Evolutionary conservation across 2,329 filamentous ascomycete genomes (phyloP).

Genomic region (Calonectria pauciramosa): DNA sequence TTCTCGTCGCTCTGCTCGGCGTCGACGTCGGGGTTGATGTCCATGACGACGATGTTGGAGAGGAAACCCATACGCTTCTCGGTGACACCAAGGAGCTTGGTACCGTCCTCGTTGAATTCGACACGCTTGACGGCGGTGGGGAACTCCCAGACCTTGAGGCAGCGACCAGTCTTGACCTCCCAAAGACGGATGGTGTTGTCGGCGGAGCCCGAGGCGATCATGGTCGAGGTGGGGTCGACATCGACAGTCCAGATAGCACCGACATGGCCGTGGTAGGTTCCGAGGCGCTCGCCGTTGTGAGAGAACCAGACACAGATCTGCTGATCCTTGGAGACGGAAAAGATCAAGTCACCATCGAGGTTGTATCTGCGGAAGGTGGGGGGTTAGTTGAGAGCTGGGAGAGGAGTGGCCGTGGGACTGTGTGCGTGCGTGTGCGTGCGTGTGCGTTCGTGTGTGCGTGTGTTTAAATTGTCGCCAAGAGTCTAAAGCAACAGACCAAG

Average conservation of each 20-base stretch:
- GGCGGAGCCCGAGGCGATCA: conserved; percentile 95
- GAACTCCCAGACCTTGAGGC: conserved; percentile 98
- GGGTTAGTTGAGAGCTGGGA: conserved; percentile 33
- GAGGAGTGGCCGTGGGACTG: conserved; percentile 11
- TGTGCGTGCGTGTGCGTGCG: neutral
- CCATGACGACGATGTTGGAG: conserved; percentile 92
- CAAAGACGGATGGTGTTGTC: conserved; percentile 98
- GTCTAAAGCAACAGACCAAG: neutral
- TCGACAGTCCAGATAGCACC: conserved; percentile 99
- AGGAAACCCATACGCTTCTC: conserved; percentile 99
- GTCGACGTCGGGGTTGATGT: conserved; percentile 86
- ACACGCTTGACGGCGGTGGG: conserved; percentile 97
- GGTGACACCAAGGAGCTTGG: conserved; percentile 90
- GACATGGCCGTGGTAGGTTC: conserved; percentile 96
- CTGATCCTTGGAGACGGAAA: conserved; percentile 96
- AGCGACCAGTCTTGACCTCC: conserved; percentile 93
- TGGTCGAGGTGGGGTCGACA: conserved; percentile 89
- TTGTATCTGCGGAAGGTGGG: conserved; percentile 74
- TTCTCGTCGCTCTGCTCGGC: conserved; percentile 89
- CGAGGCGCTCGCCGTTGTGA: conserved; percentile 97
- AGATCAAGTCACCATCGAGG: conserved; percentile 95
- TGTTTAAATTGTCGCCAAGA: neutral
- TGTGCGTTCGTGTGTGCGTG: neutral
- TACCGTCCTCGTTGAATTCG: conserved; percentile 96
- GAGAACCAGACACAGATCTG: conserved; percentile 97